Evolutionary conservation across 2,329 filamentous ascomycete genomes (phyloP), one percentile per base, ranked within the genome.

Genomic region (Fusarium sterilihyphosum): DNA sequence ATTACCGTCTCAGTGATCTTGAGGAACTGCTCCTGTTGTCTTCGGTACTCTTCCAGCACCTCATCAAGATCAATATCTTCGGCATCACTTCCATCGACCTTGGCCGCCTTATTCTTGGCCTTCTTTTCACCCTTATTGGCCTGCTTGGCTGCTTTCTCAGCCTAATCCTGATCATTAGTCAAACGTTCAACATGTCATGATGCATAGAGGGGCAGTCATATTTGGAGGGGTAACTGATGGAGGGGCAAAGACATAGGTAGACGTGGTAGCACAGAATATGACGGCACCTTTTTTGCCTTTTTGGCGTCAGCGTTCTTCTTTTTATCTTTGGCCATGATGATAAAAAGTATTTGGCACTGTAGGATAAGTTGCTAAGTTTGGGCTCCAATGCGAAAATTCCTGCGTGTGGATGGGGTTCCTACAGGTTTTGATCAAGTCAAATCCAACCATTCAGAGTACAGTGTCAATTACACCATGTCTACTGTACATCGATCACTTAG

Each of bases 21-120:
- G 78, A 96, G 90, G 80, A 97, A 98, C 79, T 94, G 93, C 80
- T 97, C 96, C 85, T 99, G 96, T 83, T 95, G 93, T 81, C 93
- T 94, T 76, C 93, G 93, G 84, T 97, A 98, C 82, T 97, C 94
- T 52, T 96, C 95, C 35, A 99, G 91, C 50, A 99, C 95, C 52
- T 92, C 92, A 80, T 99, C 96, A 43, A 99, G 89, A 83, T 98
- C 96, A 20, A 96, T 92, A 78, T 98, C 95, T 82, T 98, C 96
- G 54, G 89, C 94, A 81, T 98, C 96, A 80, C 94, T 96, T 82
- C 95, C 95, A 35, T 93, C 92, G 65, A 88, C 82, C 82, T 94
- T 92, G 76, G 93, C 90, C 20, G 87, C 86, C 82, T 93, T 93
- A 59, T 82, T 85, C 78, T 95, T 95, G 78, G 89, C 87, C 83